These are phyloP conservation scores for Berkeleyomyces basicola DNA, from an alignment of 2,329 filamentous ascomycete genomes.

Conservation along the genomic window DNA sequence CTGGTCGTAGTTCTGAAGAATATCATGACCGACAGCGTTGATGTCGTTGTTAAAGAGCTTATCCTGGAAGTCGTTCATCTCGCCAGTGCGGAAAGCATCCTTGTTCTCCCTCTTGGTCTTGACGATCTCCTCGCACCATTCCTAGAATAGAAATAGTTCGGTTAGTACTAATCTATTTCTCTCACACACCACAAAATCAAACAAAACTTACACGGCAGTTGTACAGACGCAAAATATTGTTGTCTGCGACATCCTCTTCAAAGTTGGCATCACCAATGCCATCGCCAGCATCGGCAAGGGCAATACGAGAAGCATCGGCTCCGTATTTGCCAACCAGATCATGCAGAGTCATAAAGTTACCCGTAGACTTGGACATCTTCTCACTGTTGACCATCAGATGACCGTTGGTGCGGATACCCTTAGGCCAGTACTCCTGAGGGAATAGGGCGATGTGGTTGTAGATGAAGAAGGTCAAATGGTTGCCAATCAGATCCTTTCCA, in stretches of 20 bases:
- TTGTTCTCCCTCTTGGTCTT: slow-evolving; percentile 42
- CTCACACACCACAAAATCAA: too few species aligned
- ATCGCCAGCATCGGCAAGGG: slow-evolving; percentile 86
- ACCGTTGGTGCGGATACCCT: slow-evolving; percentile 72
- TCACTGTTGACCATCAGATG: slow-evolving; percentile 90
- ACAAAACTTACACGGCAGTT: slow-evolving; percentile 20
- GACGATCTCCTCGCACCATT: slow-evolving; percentile 81
- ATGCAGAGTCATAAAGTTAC: slow-evolving; percentile 86
- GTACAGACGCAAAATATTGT: slow-evolving; percentile 72
- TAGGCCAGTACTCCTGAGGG: slow-evolving; percentile 75
- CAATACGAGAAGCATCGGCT: slow-evolving; percentile 80
- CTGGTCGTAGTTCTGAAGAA: slow-evolving; percentile 58
- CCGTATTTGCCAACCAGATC: slow-evolving; percentile 85
- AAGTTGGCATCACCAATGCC: slow-evolving; percentile 94
- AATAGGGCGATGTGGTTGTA: slow-evolving; percentile 90
- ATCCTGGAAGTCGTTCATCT: slow-evolving; percentile 66
- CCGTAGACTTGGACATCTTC: slow-evolving; percentile 97
- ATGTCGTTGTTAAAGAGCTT: slow-evolving; percentile 86
- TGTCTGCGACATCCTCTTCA: slow-evolving; percentile 86
- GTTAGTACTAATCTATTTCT: slow-evolving; percentile 22
- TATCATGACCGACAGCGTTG: slow-evolving; percentile 64
- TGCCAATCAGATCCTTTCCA: slow-evolving; percentile 84
- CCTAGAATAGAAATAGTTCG: slow-evolving; percentile 36
- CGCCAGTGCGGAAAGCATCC: slow-evolving; percentile 49
- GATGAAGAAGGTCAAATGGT: slow-evolving; percentile 90